A percentile compares a stretch with the other conserved stretches of the same genome.
Evolutionary conservation across 1,284 basidiomycete genomes (phyloP).

Genomic region (Boletus coffeatus): DNA sequence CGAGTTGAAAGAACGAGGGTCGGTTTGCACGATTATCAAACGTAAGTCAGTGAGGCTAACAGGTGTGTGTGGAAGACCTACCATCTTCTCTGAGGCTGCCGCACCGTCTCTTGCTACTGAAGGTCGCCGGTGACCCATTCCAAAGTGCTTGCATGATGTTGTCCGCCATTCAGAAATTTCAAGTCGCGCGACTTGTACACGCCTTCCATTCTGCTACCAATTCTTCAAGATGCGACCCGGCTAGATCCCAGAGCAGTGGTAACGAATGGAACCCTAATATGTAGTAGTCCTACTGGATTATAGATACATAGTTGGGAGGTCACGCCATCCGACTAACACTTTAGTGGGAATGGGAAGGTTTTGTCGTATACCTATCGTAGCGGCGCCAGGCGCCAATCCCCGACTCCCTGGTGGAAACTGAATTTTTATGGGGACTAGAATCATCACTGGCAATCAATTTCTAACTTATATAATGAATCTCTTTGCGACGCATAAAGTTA

Average conservation of each 20-base stretch:
- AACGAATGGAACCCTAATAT: not conserved
- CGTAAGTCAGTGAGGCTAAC: not conserved
- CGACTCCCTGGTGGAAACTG: too few species aligned
- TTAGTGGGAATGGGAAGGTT: too few species aligned
- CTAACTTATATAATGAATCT: too few species aligned
- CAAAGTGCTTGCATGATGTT: constrained; percentile 4
- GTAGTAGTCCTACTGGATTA: not conserved
- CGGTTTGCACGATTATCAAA: not conserved
- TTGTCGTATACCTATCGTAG: too few species aligned
- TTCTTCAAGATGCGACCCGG: not conserved
- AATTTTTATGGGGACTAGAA: too few species aligned
- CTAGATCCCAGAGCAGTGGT: not conserved
- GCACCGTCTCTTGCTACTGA: not conserved
- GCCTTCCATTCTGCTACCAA: constrained; percentile 28
- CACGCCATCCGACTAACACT: too few species aligned
- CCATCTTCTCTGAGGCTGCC: not conserved
- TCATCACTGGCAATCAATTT: too few species aligned
- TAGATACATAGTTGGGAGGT: too few species aligned
- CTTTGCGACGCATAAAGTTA: too few species aligned
- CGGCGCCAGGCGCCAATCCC: too few species aligned
- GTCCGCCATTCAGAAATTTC: not conserved
- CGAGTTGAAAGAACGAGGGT: too few species aligned
- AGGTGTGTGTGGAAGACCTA: not conserved
- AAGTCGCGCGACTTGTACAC: constrained; percentile 7
- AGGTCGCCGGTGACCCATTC: not conserved